Evolutionary conservation across 257 asterid species (phyloP), one percentile per base, ranked within the genome.

Genomic region (Linderniella brevidens): DNA sequence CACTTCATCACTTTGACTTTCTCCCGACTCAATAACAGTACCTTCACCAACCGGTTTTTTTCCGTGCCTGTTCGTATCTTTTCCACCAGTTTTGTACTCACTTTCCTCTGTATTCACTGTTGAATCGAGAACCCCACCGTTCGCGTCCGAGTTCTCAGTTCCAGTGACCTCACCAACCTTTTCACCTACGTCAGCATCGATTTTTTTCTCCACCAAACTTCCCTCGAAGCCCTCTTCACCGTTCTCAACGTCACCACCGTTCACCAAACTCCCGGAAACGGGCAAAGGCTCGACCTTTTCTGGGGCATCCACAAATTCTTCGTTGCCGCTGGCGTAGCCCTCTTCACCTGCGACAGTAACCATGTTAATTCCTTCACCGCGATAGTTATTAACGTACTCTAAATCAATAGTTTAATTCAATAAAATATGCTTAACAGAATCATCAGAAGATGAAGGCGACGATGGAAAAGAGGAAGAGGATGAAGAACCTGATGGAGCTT

Each of bases 291-390:
- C 67, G 6, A 25, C 32, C 32, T 25, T 25, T 25, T 25, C 32
- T 2, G 32, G 32, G 32, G 32, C 32, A 25, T 25, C 32, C 3
- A 25, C 32, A 41, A 56, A 50, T 51, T 68, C 67, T 48, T 59
- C 37, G 0, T 40, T 20, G 41, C 64, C 69, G 43, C 72, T 78
- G 17, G 72, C 32, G 32, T 25, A 25, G 32, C 32, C 32, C 4
- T 25, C 72, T 35, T 57, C 86, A 19, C 59, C 63, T 25, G 66
- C 55, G 46, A 59, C 55, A 15, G 15, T 3, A 9, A 12, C 49
- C 3, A n/a, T 15, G 9, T 15, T 44, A 16, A 11, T 12, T 9
- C 13, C 49, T 25, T 25, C 32, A 25, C 32, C 32, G 6, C 6
- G 6, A 25, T 6, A 25, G 6, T 25, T 25, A 6, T 25, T 25